These are phyloP conservation scores for Bacidia gigantensis DNA, from an alignment of 495 filamentous ascomycete species.

Conservation along the genomic window DNA sequence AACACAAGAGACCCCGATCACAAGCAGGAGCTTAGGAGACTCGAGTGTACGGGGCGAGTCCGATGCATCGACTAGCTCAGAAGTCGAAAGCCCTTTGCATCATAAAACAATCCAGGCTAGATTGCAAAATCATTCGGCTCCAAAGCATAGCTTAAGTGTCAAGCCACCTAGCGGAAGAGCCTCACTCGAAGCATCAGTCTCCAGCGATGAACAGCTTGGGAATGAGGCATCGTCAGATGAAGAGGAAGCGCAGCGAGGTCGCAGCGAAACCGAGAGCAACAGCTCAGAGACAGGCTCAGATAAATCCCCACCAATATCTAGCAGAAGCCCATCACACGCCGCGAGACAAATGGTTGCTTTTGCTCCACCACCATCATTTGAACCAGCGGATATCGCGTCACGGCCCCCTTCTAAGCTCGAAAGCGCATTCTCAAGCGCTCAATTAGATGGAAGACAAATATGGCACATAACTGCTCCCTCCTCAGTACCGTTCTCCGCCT, in stretches of 20 bases:
- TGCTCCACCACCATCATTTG: constrained; percentile 29
- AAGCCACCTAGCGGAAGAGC: too few relatives aligned
- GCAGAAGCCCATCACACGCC: background rate
- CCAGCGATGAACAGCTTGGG: too few relatives aligned
- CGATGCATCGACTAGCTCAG: background rate
- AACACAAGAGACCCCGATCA: background rate
- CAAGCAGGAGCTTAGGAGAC: background rate
- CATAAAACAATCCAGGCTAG: too few relatives aligned
- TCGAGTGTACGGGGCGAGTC: background rate
- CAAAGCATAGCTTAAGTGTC: too few relatives aligned
- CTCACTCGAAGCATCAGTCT: too few relatives aligned
- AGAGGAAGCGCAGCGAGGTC: too few relatives aligned
- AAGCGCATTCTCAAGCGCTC: constrained; percentile 16
- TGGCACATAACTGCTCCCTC: constrained; percentile 43
- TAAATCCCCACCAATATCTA: background rate
- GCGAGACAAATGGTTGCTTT: constrained; percentile 4
- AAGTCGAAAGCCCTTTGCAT: too few relatives aligned
- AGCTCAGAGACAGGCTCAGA: background rate
- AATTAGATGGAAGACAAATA: constrained; percentile 35
- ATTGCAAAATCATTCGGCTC: too few relatives aligned
- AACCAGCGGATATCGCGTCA: constrained; percentile 11
- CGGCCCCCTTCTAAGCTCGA: constrained; percentile 12
- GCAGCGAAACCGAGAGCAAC: too few relatives aligned
- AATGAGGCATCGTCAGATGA: too few relatives aligned
- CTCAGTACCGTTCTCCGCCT: constrained; percentile 27